Base-by-base conservation (phyloP, 2,329 filamentous ascomycete genomes). In the Xylaria sp. region DNA sequence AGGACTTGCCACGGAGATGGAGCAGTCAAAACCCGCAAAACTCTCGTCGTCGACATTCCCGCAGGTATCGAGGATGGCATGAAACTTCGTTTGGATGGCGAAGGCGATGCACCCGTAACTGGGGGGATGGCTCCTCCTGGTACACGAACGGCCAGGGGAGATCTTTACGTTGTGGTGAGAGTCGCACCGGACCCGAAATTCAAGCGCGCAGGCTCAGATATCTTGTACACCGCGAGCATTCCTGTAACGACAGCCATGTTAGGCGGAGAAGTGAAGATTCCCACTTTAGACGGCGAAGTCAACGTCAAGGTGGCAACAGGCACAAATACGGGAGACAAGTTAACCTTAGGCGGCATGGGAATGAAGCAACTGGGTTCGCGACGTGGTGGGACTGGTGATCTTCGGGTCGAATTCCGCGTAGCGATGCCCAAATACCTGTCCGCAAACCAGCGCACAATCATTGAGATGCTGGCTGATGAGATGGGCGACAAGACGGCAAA, bases 1-100 rank as follows among this genome's bases (percentile, higher is more conserved):
- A 85, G 86, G 67, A 87, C 89, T 0, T 99, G 96, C 80, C 83
- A 86, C 69, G 96, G 96, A 46, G 90, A 94, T 64, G 96, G 96
- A 55, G 94, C 97, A 18, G 88, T 94, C 44, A 88, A 94, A 74
- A 93, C 97, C 77, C 87, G 90, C 70, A 94, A 93, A 83, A 93
- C 92, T 0, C 90, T 99, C 59, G 92, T 88, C 34, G 88, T 99
- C 52, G 94, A 98, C 75, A 98, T 99, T 55, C 96, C 96, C 1
- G 94, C 92, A 25, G 96, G 96, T 72, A 94, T 99, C 39, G 96
- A 98, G 79, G 95, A 99, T 79, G 94, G 95, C 65, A 98, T 98
- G 95, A 89, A 94, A 66, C 83, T 99, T 76, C 88, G 93, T 62
- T 88, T 99, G 34, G 89, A 90, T 67, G 92, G 92, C 31, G 94